Base-by-base conservation (phyloP, 2,329 filamentous ascomycete genomes). In the Fusarium dimerum region DNA sequence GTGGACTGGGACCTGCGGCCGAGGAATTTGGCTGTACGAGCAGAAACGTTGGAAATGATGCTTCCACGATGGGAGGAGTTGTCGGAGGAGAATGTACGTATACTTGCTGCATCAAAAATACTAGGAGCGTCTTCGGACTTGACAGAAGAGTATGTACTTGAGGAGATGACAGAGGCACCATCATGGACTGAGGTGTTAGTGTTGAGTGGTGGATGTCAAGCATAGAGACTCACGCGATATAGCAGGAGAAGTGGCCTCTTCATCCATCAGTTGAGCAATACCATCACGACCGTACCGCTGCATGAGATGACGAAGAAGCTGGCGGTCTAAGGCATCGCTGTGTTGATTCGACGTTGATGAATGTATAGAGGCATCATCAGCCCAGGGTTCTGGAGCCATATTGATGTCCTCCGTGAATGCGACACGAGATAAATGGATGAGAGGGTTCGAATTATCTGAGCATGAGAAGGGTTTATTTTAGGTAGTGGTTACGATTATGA, bases 21-120 rank as follows among this genome's bases (percentile, higher is more conserved):
- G 38, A 72, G 61, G 9, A 71, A 52, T 55, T 71, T 73, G 34
- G 71, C 68, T 11, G 69, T 70, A 46, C 69, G 65, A 15, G 68
- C 66, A 12, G 71, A 73, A n/a, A 74, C 67, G 52, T 71, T 73
- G 39, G 73, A 74, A 32, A 73, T 68, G 53, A 76, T 71, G 54
- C 71, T 74, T 41, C 71, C 69, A 15, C 71, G 69, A 16, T 70
- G 68, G 18, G 71, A 74, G 12, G 71, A 71, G 39, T 72, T 68
- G 56, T 76, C 73, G 47, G 73, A 75, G 29, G 73, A 74, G 45
- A 70, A 68, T 26, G 73, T 68, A 34, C 69, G 65, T 45, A 73
- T 68, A 52, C 71, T 73, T 43, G 62, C 64, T 8, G 62, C 61
- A 47, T 74, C 72, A 54, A 73, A 74, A 29, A 73, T 55, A 50